Evolutionary conservation across 2,329 filamentous ascomycete genomes (phyloP), one percentile per base, ranked within the genome.

Genomic region (Diaporthe destruens): DNA sequence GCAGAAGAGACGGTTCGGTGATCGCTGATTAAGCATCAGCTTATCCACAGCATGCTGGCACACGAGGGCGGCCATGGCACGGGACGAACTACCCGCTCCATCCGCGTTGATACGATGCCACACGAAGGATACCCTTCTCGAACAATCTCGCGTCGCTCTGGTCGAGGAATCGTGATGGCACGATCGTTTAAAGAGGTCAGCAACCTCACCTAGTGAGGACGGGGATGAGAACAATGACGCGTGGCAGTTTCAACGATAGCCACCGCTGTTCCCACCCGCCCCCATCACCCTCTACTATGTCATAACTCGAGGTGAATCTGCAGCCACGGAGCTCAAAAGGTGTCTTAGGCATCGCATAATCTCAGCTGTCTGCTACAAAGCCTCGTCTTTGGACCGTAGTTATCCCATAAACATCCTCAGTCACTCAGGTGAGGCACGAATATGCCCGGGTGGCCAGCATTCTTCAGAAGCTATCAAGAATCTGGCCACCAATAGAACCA

Each of bases 1-100:
- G 0, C 51, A 69, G 36, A 55, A 55, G 66, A 69, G 54, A 57
- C 66, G 61, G 23, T 53, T 66, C n/a, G 61, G 47, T 8, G 61
- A 66, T n/a, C 61, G 61, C 32, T 66, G n/a, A 66, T 39, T 16
- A 12, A 36, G 9, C 1, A 53, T 39, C 32, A 25, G 2, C 23
- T 6, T 29, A 2, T 18, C 18, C 3, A 12, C 14, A 3, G 11
- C 23, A 25, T 1, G 29, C n/a, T 25, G 12, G 29, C 44, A 25
- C 11, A 14, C 16, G 20, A 34, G 20, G 23, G 8, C 8, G 14
- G 20, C 20, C 44, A 16, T 18, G 16, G 1, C 57, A 4, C 25
- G 8, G 25, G 42, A 34, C 18, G 3, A 29, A 9, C 7, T 25
- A 4, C 12, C 18, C 3, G 7, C 42, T 6, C 3, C 2, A 36